phyloP scores from a whole-genome alignment of 352 stramenopile species.

The Ophiocytium majus region DNA sequence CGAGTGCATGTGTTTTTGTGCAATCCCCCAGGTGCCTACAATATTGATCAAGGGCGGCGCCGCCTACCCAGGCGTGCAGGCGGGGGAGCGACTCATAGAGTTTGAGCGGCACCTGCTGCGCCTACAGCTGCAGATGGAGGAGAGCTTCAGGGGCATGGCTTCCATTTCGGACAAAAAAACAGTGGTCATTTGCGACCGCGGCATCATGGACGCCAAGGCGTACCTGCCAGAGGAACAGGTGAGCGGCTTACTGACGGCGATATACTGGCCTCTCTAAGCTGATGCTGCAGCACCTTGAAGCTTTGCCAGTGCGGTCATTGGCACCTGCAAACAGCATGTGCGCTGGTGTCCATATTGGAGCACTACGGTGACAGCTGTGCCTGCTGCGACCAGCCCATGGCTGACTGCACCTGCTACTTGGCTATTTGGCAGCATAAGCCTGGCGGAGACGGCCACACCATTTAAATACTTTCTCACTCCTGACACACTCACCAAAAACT shows the following conservation, averaged over 20 bases:
- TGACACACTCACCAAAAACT: neutral
- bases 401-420: neutral
- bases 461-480: neutral
- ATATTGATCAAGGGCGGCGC: conserved; percentile 53
- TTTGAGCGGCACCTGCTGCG: conserved; percentile 54
- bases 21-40: conserved; percentile 54
- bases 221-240: conserved; percentile 42
- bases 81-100: conserved; percentile 38
- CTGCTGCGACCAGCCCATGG: neutral
- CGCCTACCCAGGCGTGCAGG: conserved; percentile 50
- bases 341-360: neutral
- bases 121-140: conserved; percentile 59
- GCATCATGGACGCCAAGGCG: conserved; percentile 51
- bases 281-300: neutral
- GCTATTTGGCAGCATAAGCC: neutral
- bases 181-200: conserved; percentile 55
- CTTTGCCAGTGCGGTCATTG: neutral
- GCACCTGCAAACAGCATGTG: neutral
- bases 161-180: neutral
- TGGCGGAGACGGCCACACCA: neutral
- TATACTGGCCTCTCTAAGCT: neutral
- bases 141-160: conserved; percentile 56
- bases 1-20: neutral
- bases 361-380: neutral
- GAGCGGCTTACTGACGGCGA: neutral